Evolutionary conservation across 2,329 filamentous ascomycete genomes (phyloP).

Genomic region (Sordariomycetes sp.): DNA sequence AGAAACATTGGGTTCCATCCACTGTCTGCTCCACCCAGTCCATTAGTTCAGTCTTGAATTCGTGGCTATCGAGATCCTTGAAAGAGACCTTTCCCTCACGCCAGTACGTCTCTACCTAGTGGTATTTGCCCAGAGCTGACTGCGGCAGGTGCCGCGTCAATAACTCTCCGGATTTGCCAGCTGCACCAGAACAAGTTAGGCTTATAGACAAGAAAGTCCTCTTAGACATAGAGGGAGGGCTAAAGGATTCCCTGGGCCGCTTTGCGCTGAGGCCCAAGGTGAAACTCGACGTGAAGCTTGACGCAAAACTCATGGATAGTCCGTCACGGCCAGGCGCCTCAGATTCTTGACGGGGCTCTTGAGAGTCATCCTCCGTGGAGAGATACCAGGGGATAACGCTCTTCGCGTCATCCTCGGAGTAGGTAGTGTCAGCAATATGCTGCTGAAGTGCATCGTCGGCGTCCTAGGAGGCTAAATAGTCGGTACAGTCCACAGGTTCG

Average conservation of each 20-base stretch:
- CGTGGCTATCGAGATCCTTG: neutral
- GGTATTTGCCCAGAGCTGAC: neutral
- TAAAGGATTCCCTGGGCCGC: constrained; percentile 5
- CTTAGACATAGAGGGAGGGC: neutral
- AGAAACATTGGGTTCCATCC: neutral
- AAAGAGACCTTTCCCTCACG: neutral
- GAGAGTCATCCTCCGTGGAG: neutral
- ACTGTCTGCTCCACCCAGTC: neutral
- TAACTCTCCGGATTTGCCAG: neutral
- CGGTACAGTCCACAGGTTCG: constrained; percentile 1
- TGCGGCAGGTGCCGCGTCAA: neutral
- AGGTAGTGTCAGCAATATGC: constrained; percentile 1
- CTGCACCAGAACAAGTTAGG: neutral
- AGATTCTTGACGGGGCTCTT: neutral
- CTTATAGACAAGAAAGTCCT: neutral
- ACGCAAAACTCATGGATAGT: constrained; percentile 7
- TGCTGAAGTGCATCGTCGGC: constrained; percentile 6
- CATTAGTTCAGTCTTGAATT: neutral
- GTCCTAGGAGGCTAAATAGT: constrained; percentile 1
- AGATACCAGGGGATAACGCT: neutral
- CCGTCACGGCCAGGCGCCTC: neutral
- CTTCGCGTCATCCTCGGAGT: constrained; percentile 1
- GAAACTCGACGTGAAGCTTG: constrained; percentile 7
- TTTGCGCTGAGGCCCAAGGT: constrained; percentile 2
- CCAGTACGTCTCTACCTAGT: neutral